phyloP scores from a whole-genome alignment of 305 asterid species.

The Solanum aculeatissimum region DNA sequence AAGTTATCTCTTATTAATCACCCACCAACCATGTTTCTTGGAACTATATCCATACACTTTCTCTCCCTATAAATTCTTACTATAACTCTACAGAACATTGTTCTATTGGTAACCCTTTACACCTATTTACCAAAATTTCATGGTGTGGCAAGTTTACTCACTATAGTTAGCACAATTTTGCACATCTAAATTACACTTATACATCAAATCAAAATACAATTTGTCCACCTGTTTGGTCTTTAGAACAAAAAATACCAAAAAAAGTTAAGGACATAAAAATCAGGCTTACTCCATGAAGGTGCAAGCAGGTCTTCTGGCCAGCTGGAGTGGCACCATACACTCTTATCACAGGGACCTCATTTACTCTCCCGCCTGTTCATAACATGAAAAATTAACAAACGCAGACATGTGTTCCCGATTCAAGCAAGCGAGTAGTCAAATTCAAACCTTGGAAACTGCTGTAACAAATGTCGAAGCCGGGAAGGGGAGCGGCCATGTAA shows the following conservation, averaged over 20 bases:
- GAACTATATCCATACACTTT: background rate
- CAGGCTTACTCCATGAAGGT: slow-evolving; percentile 65
- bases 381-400: background rate
- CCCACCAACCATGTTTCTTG: background rate
- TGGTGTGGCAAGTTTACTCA: background rate
- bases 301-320: slow-evolving; percentile 96
- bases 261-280: background rate
- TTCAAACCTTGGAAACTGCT: slow-evolving; percentile 58
- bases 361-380: slow-evolving; percentile 81
- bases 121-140: background rate
- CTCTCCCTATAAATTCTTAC: background rate
- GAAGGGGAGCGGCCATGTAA: slow-evolving; percentile 71
- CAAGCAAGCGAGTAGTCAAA: background rate
- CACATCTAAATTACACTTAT: background rate
- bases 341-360: slow-evolving; percentile 87
- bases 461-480: slow-evolving; percentile 54
- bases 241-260: background rate
- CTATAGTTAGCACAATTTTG: background rate
- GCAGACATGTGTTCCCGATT: background rate
- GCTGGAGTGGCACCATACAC: slow-evolving; percentile 90
- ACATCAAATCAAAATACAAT: background rate
- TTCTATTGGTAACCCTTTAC: background rate
- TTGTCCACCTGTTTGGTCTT: background rate
- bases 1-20: background rate
- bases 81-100: background rate